Evolutionary conservation across 2,329 filamentous ascomycete genomes (phyloP).

Genomic region (Aureobasidium musti): DNA sequence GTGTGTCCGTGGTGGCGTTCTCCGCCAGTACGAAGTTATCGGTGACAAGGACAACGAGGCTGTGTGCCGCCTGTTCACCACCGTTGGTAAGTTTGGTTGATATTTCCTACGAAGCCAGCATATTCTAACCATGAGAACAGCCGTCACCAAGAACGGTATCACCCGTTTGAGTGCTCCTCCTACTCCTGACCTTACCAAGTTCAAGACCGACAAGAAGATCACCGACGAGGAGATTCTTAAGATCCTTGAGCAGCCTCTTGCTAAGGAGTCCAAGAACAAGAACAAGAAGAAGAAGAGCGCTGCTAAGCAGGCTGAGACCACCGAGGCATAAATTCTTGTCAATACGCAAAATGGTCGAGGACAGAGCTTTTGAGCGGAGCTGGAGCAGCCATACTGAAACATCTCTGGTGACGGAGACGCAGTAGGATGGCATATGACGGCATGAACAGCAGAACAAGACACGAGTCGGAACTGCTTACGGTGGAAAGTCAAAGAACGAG

Average conservation of each 20-base stretch:
- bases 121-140: conserved; percentile 50
- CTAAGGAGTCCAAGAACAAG: conserved; percentile 63
- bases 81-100: conserved; percentile 70
- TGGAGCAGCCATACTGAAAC: conserved; percentile 4
- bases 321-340: conserved; percentile 38
- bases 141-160: conserved; percentile 96
- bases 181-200: conserved; percentile 73
- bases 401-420: not conserved
- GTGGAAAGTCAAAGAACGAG: not conserved
- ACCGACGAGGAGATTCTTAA: conserved; percentile 92
- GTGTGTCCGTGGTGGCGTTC: conserved; percentile 87
- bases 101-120: not conserved
- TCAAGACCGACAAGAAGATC: conserved; percentile 97
- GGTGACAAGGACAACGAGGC: conserved; percentile 87
- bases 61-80: conserved; percentile 85
- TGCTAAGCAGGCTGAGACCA: conserved; percentile 59
- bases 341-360: not conserved
- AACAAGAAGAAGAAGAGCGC: conserved; percentile 81
- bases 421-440: conserved; percentile 16
- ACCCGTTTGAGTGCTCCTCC: conserved; percentile 79
- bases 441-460: conserved; percentile 17
- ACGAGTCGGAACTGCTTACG: conserved; percentile 1
- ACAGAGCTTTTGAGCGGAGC: conserved; percentile 2
- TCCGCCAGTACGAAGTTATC: conserved; percentile 94
- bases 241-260: conserved; percentile 85